Percentiles rank a stretch among this genome's conserved stretches.
These are phyloP conservation scores for Acer yangbiense DNA, from an alignment of 345 rosid species.

Conservation along the genomic window DNA sequence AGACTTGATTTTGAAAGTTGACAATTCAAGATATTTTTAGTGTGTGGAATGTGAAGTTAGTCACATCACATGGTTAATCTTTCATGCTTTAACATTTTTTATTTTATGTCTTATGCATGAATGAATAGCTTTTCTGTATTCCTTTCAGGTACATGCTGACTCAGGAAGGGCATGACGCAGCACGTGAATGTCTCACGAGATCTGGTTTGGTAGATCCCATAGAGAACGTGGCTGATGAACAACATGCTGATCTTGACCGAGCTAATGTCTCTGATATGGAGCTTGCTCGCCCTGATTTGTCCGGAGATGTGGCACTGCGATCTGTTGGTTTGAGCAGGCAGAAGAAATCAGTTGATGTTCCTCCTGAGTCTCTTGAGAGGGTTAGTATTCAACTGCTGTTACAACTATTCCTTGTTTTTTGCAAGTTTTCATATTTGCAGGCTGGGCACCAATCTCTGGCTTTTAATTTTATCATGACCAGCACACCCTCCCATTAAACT, in stretches of 20 bases:
- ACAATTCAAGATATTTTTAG: neutral
- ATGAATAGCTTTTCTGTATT: constrained; percentile 1
- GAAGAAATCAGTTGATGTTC: constrained; percentile 45
- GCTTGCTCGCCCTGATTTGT: constrained; percentile 25
- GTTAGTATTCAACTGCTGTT: constrained; percentile 29
- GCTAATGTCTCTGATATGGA: constrained; percentile 29
- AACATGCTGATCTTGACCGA: constrained; percentile 33
- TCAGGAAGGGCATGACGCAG: constrained; percentile 71
- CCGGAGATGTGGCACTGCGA: constrained; percentile 27
- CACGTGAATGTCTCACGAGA: constrained; percentile 66
- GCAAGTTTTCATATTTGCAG: neutral
- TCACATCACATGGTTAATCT: neutral
- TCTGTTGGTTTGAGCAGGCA: constrained; percentile 28
- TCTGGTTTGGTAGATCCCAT: constrained; percentile 61
- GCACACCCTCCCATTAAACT: neutral
- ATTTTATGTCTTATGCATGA: neutral
- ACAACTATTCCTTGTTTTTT: neutral
- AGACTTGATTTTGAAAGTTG: neutral
- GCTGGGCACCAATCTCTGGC: neutral
- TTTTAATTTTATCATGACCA: neutral
- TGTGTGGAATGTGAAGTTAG: neutral
- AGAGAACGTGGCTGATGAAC: constrained; percentile 35
- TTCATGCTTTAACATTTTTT: neutral
- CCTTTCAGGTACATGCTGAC: constrained; percentile 83
- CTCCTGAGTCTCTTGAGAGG: constrained; percentile 55